Conservation (phyloP, 208 protist genomes). For the Trypanosoma cruzi region DNA sequence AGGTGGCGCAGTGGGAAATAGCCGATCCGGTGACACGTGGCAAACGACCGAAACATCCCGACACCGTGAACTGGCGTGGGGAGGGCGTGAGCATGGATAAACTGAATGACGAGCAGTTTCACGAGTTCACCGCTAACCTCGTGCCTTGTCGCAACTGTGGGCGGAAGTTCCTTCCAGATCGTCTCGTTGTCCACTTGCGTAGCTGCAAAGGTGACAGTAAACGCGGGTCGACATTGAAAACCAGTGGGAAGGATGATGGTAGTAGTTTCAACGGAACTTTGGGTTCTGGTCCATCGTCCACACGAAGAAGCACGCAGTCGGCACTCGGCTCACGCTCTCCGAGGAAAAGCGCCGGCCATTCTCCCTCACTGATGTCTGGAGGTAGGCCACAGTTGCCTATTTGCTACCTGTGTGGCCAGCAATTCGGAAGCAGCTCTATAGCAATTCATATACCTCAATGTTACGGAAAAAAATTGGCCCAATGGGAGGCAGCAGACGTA, state of each 20-base stretch:
- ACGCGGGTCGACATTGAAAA: slow-evolving; percentile 8
- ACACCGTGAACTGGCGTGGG: slow-evolving; percentile 76
- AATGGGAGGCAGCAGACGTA: slow-evolving; percentile 79
- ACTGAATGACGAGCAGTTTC: slow-evolving; percentile 79
- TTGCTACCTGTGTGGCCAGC: slow-evolving; percentile 88
- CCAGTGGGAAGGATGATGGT: background rate
- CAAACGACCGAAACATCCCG: slow-evolving; percentile 70
- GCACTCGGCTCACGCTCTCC: slow-evolving; percentile 6
- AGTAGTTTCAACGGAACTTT: slow-evolving; percentile 9
- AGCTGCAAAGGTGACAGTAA: slow-evolving; percentile 66
- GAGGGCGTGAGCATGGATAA: slow-evolving; percentile 37
- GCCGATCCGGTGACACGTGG: slow-evolving; percentile 62
- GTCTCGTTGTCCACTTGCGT: slow-evolving; percentile 88
- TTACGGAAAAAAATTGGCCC: slow-evolving; percentile 85
- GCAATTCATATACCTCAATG: slow-evolving; percentile 89
- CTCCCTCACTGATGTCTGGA: slow-evolving; percentile 22
- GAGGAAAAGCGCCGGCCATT: slow-evolving; percentile 15
- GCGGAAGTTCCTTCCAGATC: slow-evolving; percentile 91
- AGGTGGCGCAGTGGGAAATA: slow-evolving; percentile 78
- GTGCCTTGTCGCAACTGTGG: slow-evolving; percentile 83
- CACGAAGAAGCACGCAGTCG: background rate
- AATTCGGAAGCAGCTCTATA: slow-evolving; percentile 86
- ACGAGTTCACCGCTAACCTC: slow-evolving; percentile 81
- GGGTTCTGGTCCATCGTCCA: background rate
- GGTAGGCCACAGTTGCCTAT: slow-evolving; percentile 57